These are phyloP conservation scores for Cyamopsis tetragonoloba DNA, from an alignment of 306 rosid genomes.

Conservation along the genomic window DNA sequence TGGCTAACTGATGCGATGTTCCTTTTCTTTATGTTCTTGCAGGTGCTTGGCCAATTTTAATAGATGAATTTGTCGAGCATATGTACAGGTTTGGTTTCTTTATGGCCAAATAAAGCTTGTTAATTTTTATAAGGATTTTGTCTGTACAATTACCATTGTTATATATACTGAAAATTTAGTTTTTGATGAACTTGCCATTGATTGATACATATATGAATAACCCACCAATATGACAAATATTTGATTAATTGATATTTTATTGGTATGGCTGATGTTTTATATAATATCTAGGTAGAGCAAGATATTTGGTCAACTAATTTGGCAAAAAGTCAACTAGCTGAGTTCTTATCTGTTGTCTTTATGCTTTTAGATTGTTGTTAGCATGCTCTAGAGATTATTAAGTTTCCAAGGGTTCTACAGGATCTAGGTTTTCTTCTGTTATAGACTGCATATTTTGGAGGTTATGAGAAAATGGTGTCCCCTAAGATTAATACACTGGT, in stretches of 20 bases:
- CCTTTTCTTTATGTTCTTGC: slow-evolving; percentile 10
- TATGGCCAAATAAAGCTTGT: slow-evolving; percentile 6
- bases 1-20: slow-evolving; percentile 1
- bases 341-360: not conserved
- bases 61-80: slow-evolving; percentile 95
- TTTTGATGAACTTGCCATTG: slow-evolving; percentile 8
- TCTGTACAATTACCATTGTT: slow-evolving; percentile 10
- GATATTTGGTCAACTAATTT: slow-evolving; percentile 14
- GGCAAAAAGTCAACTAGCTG: not conserved
- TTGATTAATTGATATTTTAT: not conserved
- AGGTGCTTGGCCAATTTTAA: slow-evolving; percentile 99
- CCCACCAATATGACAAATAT: slow-evolving; percentile 3
- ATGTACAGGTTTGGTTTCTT: slow-evolving; percentile 82
- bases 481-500: not conserved
- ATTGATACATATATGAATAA: slow-evolving; percentile 2
- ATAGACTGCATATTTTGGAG: not conserved
- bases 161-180: not conserved
- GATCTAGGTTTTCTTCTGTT: not conserved
- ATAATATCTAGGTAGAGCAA: not conserved
- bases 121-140: not conserved
- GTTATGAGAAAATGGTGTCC: not conserved
- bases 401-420: not conserved
- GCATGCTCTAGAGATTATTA: not conserved
- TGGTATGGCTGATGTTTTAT: slow-evolving; percentile 8
- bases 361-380: slow-evolving; percentile 5